Conservation (phyloP, 1,284 basidiomycete species). For the Hymenochaete sp. region DNA sequence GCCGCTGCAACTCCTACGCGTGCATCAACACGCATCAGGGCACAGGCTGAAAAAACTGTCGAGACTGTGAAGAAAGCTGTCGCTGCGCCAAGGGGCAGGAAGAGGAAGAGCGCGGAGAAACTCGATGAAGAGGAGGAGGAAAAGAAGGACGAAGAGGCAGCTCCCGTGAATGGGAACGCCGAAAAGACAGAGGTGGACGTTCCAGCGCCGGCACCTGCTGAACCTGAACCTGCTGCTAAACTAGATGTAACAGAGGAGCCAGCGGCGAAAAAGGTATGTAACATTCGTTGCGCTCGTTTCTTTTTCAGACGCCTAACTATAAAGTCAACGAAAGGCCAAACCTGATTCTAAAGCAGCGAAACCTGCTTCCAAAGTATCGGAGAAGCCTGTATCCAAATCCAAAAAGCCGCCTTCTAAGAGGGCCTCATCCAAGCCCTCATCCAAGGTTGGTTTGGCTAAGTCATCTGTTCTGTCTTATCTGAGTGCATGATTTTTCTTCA, state of each 20-base stretch:
- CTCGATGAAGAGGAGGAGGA: conserved; percentile 24
- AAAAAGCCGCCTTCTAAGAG: conserved; percentile 34
- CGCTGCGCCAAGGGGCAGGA: conserved; percentile 22
- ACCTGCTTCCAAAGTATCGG: conserved; percentile 31
- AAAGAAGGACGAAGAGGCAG: conserved; percentile 24
- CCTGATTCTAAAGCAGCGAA: conserved; percentile 29
- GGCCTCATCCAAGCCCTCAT: conserved; percentile 34
- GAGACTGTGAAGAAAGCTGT: conserved; percentile 41
- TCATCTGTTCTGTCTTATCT: conserved; percentile 15
- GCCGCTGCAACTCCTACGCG: neutral
- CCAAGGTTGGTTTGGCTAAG: conserved; percentile 25
- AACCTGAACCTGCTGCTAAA: conserved; percentile 19
- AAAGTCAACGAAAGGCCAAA: conserved; percentile 18
- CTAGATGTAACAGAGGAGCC: conserved; percentile 29
- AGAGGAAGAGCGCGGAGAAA: conserved; percentile 23
- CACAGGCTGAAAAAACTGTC: conserved; percentile 36
- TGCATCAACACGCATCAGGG: neutral
- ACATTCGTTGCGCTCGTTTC: neutral
- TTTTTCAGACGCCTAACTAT: conserved; percentile 18
- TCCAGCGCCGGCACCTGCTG: neutral
- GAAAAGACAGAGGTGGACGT: conserved; percentile 4
- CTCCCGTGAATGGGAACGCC: conserved; percentile 22
- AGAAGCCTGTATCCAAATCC: conserved; percentile 27
- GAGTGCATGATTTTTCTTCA: conserved; percentile 19
- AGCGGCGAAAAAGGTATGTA: conserved; percentile 45